Evolutionary conservation across 371 early-diverging fungal species (phyloP).

Genomic region (Circinella umbellata): DNA sequence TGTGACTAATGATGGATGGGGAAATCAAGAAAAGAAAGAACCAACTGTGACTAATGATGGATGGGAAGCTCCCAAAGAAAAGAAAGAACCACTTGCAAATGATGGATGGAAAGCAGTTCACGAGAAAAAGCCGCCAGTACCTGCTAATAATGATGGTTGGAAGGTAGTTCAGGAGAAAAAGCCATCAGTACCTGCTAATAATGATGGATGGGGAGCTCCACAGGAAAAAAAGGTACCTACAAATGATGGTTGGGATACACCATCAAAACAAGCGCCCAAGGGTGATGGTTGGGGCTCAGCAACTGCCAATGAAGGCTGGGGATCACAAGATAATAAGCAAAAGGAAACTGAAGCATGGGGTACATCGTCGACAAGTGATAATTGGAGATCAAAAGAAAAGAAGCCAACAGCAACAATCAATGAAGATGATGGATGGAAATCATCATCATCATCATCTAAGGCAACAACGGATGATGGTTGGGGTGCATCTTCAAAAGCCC

Average conservation of each 20-base stretch:
- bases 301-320: no score
- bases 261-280: no score
- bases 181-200: neutral
- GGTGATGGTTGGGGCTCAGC: no score
- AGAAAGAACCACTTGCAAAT: neutral
- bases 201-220: neutral
- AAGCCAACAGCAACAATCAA: neutral
- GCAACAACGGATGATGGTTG: constrained; percentile 2
- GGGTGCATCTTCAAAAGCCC: neutral
- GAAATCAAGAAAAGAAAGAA: neutral
- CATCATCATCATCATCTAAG: neutral
- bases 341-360: no score
- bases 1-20: neutral
- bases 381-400: neutral
- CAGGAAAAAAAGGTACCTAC: no score
- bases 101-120: neutral
- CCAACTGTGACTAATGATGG: neutral
- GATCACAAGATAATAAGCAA: no score
- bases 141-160: neutral
- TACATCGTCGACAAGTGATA: no score
- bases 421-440: constrained; percentile 9
- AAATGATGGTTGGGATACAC: no score
- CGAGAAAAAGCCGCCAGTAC: no score
- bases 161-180: neutral
- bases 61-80: neutral